Conservation (phyloP, 768 basidiomycete genomes). For the Mycena venus region DNA sequence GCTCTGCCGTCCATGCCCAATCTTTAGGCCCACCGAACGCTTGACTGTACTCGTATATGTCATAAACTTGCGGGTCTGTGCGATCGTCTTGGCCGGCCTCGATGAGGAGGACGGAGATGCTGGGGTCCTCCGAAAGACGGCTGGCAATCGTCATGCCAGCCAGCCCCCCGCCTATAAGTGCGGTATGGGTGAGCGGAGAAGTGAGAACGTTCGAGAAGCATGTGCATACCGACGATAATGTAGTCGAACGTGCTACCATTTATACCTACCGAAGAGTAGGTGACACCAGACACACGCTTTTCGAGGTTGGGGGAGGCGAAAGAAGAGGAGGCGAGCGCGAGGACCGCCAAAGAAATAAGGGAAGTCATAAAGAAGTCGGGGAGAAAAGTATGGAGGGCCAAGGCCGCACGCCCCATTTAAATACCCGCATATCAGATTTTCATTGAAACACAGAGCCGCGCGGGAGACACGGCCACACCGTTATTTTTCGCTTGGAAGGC, state of each 20-base stretch:
- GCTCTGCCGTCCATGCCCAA: constrained; percentile 47
- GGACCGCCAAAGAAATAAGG: constrained; percentile 23
- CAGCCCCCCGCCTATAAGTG: constrained; percentile 52
- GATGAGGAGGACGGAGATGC: constrained; percentile 46
- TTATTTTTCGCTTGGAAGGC: not conserved
- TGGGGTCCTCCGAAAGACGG: constrained; percentile 47
- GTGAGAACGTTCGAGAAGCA: too few relatives aligned
- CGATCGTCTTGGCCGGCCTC: constrained; percentile 53
- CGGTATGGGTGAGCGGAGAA: too few relatives aligned
- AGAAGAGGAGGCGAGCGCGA: constrained; percentile 28
- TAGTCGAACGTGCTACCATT: constrained; percentile 38
- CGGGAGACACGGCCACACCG: not conserved
- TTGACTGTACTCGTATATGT: constrained; percentile 44
- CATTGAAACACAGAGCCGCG: too few relatives aligned
- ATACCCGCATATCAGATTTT: not conserved
- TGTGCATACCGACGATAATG: constrained; percentile 36
- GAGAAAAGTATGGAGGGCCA: not conserved
- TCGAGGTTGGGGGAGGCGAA: constrained; percentile 22
- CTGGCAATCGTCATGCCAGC: constrained; percentile 48
- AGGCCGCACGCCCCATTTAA: not conserved
- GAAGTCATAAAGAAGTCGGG: constrained; percentile 5
- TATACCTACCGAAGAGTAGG: constrained; percentile 27
- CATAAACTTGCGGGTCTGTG: constrained; percentile 43
- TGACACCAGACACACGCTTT: constrained; percentile 31
- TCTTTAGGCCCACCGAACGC: constrained; percentile 46